Percentiles rank a stretch among this genome's conserved stretches.
phyloP scores from a whole-genome alignment of 331 rosid species.

The Rosa hybrid region DNA sequence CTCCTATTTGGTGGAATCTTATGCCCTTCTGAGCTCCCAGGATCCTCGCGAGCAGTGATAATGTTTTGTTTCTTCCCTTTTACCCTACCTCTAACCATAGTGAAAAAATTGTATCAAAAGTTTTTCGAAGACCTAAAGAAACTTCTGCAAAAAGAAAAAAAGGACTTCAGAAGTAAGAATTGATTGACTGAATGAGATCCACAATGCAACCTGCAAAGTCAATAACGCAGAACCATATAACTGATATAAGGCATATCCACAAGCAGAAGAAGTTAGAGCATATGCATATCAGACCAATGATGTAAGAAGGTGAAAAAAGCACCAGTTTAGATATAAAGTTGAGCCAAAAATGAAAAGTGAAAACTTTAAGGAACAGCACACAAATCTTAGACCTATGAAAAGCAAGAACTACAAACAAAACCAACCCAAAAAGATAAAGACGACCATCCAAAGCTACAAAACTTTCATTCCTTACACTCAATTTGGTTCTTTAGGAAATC shows the following conservation, averaged over 20 bases:
- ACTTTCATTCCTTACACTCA: background rate
- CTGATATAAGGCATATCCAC: background rate
- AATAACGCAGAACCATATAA: conserved; percentile 12
- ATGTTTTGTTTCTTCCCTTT: conserved; percentile 66
- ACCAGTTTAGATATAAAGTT: background rate
- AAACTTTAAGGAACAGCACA: conserved; percentile 15
- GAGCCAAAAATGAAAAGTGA: conserved; percentile 7
- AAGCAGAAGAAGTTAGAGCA: background rate
- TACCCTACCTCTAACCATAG: conserved; percentile 78
- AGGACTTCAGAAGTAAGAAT: conserved; percentile 17
- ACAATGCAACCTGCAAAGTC: conserved; percentile 10
- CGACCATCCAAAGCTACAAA: background rate
- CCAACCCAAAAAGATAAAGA: background rate
- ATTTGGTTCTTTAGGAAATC: background rate
- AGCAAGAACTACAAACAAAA: background rate
- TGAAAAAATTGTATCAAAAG: conserved; percentile 21
- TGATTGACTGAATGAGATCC: conserved; percentile 5
- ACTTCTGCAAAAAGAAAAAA: conserved; percentile 35
- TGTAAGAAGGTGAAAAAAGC: conserved; percentile 9
- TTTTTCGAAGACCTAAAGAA: conserved; percentile 24
- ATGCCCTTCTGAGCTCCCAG: conserved; percentile 57
- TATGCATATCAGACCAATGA: conserved; percentile 7
- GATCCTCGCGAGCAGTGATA: conserved; percentile 39
- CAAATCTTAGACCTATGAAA: background rate
- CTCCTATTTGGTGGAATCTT: conserved; percentile 50